Conservation (phyloP, 1,139 yeast species). For the Zygosaccharomyces sapae region DNA sequence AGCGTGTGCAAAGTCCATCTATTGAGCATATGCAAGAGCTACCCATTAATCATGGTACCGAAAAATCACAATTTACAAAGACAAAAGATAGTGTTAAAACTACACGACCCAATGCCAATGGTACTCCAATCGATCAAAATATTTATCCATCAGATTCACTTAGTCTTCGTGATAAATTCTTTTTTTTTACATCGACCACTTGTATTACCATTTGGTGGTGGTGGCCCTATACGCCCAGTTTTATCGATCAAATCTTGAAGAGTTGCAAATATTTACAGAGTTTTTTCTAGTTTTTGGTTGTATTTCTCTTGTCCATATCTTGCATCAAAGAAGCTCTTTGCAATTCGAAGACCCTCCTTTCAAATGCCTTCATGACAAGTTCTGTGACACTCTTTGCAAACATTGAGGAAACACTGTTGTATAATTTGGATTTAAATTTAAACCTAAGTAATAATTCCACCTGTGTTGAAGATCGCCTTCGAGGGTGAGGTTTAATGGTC, state of each 20-base stretch:
- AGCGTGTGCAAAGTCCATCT: neutral
- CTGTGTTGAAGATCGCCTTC: slow-evolving; percentile 39
- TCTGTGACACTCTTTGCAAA: slow-evolving; percentile 73
- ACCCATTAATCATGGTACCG: too few relatives aligned
- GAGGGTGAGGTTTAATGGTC: slow-evolving; percentile 49
- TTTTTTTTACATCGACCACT: neutral
- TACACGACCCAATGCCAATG: too few relatives aligned
- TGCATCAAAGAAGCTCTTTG: neutral
- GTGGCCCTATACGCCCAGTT: neutral
- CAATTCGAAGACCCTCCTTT: slow-evolving; percentile 51
- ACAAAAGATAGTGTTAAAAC: too few relatives aligned
- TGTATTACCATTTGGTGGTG: slow-evolving; percentile 3
- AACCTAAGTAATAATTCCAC: slow-evolving; percentile 62
- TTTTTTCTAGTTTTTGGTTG: slow-evolving; percentile 2
- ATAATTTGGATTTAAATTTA: slow-evolving; percentile 67
- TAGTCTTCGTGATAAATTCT: slow-evolving; percentile 1
- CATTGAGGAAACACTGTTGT: slow-evolving; percentile 66
- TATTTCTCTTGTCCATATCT: neutral
- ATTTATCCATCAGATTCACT: neutral
- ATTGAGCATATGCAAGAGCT: too few relatives aligned
- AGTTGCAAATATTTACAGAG: slow-evolving; percentile 5
- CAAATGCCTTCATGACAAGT: slow-evolving; percentile 78
- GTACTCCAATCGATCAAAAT: neutral
- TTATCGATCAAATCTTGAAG: neutral
- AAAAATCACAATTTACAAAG: too few relatives aligned